phyloP scores from a whole-genome alignment of 2,329 filamentous ascomycete species.

The Endothia cerciana region DNA sequence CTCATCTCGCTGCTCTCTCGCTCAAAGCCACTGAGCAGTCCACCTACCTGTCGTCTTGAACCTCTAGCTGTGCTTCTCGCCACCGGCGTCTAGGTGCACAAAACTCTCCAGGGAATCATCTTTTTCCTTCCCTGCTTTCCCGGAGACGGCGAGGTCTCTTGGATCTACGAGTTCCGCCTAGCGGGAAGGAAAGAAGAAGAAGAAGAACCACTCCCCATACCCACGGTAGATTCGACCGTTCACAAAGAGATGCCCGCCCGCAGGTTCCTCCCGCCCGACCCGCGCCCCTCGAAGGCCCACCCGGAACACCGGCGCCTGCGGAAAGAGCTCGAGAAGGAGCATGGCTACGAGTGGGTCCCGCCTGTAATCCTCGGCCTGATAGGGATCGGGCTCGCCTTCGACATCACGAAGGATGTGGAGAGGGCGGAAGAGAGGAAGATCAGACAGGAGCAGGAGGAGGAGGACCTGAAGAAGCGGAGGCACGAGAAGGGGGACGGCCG shows the following conservation, averaged over 20 bases:
- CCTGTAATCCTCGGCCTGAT: conserved; percentile 44
- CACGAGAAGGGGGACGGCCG: conserved; percentile 4
- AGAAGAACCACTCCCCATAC: not conserved
- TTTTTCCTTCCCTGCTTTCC: not conserved
- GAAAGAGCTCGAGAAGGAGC: conserved; percentile 46
- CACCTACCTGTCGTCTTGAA: not conserved
- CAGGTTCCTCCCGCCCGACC: conserved; percentile 34
- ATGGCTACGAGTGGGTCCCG: conserved; percentile 47
- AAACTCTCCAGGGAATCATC: not conserved
- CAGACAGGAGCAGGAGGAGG: conserved; percentile 31
- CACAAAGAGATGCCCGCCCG: conserved; percentile 20
- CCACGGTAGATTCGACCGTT: not conserved
- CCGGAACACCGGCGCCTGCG: conserved; percentile 41
- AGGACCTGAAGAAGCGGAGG: conserved; percentile 16
- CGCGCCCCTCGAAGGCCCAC: conserved; percentile 44
- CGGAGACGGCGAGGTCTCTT: not conserved
- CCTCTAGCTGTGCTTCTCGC: not conserved
- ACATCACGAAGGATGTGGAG: conserved; percentile 46
- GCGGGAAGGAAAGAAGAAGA: not conserved
- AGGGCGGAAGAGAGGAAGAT: conserved; percentile 38
- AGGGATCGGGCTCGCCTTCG: conserved; percentile 42
- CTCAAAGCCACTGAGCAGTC: too few species aligned
- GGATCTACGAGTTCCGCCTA: not conserved
- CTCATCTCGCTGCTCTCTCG: too few species aligned
- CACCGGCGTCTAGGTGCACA: not conserved